Evolutionary conservation across 345 rosid genomes (phyloP).

Genomic region (Excoecaria agallocha): DNA sequence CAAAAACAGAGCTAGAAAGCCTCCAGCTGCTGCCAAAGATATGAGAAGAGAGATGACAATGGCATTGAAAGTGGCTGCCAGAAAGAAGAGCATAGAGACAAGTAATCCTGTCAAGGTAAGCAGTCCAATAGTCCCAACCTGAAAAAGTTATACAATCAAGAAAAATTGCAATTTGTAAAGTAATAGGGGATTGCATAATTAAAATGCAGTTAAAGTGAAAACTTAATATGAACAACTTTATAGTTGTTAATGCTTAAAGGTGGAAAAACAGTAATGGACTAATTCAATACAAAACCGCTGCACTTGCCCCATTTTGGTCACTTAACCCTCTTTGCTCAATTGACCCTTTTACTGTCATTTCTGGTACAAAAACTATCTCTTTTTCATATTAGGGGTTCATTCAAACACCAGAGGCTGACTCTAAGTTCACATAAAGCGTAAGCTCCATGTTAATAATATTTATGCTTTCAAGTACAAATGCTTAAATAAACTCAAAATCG

Average conservation of each 20-base stretch:
- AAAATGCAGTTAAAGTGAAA: background rate
- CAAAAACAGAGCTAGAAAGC: constrained; percentile 79
- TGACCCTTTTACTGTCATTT: no score
- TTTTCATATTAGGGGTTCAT: no score
- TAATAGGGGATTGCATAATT: background rate
- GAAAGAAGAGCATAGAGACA: constrained; percentile 69
- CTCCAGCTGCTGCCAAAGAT: constrained; percentile 84
- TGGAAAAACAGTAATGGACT: background rate
- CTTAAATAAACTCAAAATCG: no score
- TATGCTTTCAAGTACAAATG: no score
- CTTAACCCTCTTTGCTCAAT: no score
- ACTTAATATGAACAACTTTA: background rate
- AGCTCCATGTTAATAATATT: no score
- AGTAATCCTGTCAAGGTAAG: constrained; percentile 68
- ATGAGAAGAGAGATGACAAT: constrained; percentile 66
- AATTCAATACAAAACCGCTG: no score
- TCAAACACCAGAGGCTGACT: no score
- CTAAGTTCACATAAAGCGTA: no score
- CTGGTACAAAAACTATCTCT: no score
- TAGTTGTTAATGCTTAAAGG: background rate
- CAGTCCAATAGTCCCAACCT: constrained; percentile 74
- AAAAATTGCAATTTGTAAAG: background rate
- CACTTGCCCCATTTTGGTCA: no score
- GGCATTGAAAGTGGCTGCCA: constrained; percentile 76
- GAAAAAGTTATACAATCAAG: constrained; percentile 18